Evolutionary conservation across 164 flowering plant species (phyloP), one percentile per base, ranked within the genome.

Genomic region (Cinnamomum chago): DNA sequence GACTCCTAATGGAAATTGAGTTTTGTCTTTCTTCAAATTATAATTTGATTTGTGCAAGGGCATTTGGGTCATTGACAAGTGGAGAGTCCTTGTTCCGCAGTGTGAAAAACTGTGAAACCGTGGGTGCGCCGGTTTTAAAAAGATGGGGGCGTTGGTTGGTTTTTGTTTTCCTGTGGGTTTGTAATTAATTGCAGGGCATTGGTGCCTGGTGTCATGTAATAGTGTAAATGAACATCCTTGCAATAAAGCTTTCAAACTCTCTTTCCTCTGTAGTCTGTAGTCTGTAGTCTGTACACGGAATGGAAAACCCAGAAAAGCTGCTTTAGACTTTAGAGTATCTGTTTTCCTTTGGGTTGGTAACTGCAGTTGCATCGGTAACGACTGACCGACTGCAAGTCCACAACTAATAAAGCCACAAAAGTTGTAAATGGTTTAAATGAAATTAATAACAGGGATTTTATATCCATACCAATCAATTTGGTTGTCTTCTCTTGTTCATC

Each of bases 331-430:
- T n/a, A 9, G 67, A 13, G 35, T 30, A 23, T 9, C 28, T 1
- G n/a, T 64, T 64, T 6, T 64, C 28, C 9, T 23, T 23, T 22
- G 22, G 18, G 40, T 67, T 67, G 69, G 40, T 67, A 15, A 6
- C 10, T 67, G 17, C 40, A 17, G 69, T 67, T 67, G 69, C 22
- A 67, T 67, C 69, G 3, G 69, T 67, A 47, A 67, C 69, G 69
- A 67, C 69, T 30, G 12, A 2, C n/a, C 17, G 50, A 40, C 47
- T 40, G 47, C 47, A 40, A 7, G 47, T 40, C 47, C 47, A 9
- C 69, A 67, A 67, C 69, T 13, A 67, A 17, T 67, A 28, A 7
- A 33, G 28, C 33, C 20, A 67, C 18, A 28, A 27, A 28, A 5
- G n/a, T 67, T 18, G 69, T 7, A 20, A 66, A 24, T 64, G 28